These are phyloP conservation scores for Fusarium sp. DNA, from an alignment of 2,329 filamentous ascomycete species.

Conservation along the genomic window DNA sequence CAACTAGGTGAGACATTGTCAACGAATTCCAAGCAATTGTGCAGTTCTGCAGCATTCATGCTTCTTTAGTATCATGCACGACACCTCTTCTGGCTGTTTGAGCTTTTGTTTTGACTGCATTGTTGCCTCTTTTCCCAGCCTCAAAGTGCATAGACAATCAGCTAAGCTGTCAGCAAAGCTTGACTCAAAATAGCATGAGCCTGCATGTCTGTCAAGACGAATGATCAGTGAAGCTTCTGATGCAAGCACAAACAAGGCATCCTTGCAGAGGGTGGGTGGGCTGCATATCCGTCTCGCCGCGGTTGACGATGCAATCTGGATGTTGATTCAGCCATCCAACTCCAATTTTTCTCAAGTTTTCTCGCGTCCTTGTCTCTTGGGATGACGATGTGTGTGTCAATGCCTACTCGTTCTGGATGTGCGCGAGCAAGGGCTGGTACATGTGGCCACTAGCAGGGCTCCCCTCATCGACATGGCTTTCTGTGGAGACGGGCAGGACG, in stretches of 20 bases:
- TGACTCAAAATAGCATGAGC: slow-evolving; percentile 2
- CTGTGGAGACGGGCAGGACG: slow-evolving; percentile 44
- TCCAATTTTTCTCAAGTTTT: slow-evolving; percentile 6
- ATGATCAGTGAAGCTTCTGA: slow-evolving; percentile 9
- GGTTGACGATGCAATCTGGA: slow-evolving; percentile 26
- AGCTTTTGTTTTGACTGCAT: not conserved
- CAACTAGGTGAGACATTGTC: slow-evolving; percentile 21
- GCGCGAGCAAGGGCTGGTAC: slow-evolving; percentile 24
- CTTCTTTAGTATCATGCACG: slow-evolving; percentile 18
- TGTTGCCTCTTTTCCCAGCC: slow-evolving; percentile 27
- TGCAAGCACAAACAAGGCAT: slow-evolving; percentile 30
- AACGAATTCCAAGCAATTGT: slow-evolving; percentile 7
- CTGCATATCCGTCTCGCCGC: slow-evolving; percentile 39
- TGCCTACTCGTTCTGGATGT: slow-evolving; percentile 16
- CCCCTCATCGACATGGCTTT: slow-evolving; percentile 30
- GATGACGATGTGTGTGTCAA: slow-evolving; percentile 10
- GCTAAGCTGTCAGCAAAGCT: slow-evolving; percentile 6
- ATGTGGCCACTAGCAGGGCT: slow-evolving; percentile 21
- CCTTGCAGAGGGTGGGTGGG: slow-evolving; percentile 29
- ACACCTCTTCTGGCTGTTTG: slow-evolving; percentile 10
- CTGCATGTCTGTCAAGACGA: slow-evolving; percentile 16
- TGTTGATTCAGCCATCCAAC: slow-evolving; percentile 15
- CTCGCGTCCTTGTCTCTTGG: slow-evolving; percentile 15
- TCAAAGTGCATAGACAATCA: slow-evolving; percentile 4
- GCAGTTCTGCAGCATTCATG: slow-evolving; percentile 7